These are phyloP conservation scores for Cercospora beticola DNA, from an alignment of 2,329 filamentous ascomycete species.

Conservation along the genomic window DNA sequence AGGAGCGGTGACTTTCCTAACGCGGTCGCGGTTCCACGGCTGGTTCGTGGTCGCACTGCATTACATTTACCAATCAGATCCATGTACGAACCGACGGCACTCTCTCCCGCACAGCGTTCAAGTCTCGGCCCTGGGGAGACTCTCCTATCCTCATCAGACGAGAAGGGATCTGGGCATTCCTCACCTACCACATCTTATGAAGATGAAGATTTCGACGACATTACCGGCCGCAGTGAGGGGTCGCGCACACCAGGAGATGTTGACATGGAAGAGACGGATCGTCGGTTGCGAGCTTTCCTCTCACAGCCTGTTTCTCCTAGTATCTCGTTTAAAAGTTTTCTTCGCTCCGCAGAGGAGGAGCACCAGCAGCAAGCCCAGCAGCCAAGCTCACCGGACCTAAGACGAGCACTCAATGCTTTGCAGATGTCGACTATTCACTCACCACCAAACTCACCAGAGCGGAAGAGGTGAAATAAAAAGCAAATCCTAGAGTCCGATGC, in stretches of 20 bases:
- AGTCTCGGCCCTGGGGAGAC: conserved; percentile 10
- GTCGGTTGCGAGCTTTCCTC: conserved; percentile 21
- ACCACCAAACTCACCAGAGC: neutral
- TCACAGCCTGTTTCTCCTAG: conserved; percentile 28
- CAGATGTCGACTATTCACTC: conserved; percentile 22
- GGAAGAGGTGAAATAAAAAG: neutral
- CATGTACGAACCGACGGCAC: conserved; percentile 20
- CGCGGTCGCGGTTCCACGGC: conserved; percentile 11
- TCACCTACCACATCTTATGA: conserved; percentile 27
- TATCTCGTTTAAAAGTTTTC: conserved; percentile 24
- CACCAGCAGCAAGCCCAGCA: conserved; percentile 4
- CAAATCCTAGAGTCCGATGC: too few relatives aligned
- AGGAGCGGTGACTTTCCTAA: conserved; percentile 12
- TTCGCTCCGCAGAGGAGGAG: conserved; percentile 4
- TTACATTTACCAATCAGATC: conserved; percentile 20
- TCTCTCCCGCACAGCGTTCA: neutral
- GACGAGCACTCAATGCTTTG: conserved; percentile 16
- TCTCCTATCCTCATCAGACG: conserved; percentile 26
- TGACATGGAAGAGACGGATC: conserved; percentile 11
- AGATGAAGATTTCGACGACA: conserved; percentile 24
- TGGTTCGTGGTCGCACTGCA: conserved; percentile 16
- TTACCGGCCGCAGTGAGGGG: conserved; percentile 13
- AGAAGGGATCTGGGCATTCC: conserved; percentile 25
- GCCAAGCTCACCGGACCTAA: conserved; percentile 20
- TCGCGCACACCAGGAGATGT: neutral